A percentile compares a stretch with the other conserved stretches of the same genome.
Evolutionary conservation across 176 grass and related monocot species (phyloP).

Genomic region (Eragrostis nindensis): DNA sequence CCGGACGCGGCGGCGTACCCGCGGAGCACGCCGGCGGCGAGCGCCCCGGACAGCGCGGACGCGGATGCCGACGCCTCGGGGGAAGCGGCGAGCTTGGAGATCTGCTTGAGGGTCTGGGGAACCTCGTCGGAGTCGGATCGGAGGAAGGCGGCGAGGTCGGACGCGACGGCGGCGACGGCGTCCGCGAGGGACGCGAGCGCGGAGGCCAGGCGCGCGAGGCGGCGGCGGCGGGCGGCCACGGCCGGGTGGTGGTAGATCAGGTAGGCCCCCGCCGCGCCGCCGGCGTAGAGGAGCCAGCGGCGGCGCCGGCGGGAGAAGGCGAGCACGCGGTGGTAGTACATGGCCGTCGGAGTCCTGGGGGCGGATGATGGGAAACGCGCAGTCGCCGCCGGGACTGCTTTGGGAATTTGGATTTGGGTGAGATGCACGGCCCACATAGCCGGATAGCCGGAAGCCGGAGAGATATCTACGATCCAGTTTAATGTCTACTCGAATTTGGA

Average conservation of each 20-base stretch:
- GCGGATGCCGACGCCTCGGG: conserved; percentile 52
- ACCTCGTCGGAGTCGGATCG: conserved; percentile 54
- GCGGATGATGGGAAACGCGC: conserved; percentile 17
- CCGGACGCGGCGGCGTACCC: conserved; percentile 30
- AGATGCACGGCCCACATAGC: not conserved
- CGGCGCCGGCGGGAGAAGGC: conserved; percentile 54
- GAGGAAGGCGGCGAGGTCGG: conserved; percentile 56
- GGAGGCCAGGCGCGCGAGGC: conserved; percentile 50
- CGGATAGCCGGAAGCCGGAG: no score
- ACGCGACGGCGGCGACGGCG: conserved; percentile 50
- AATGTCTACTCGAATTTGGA: not conserved
- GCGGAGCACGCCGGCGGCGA: conserved; percentile 57
- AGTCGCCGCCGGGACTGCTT: not conserved
- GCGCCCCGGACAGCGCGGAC: conserved; percentile 59
- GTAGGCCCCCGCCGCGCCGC: conserved; percentile 32
- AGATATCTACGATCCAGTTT: not conserved
- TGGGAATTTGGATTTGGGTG: not conserved
- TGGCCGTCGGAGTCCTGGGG: conserved; percentile 21
- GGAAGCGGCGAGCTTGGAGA: conserved; percentile 62
- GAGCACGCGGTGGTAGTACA: conserved; percentile 32
- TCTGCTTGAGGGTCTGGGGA: conserved; percentile 54
- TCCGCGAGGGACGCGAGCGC: conserved; percentile 56
- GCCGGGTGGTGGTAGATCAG: conserved; percentile 68
- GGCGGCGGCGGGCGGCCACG: conserved; percentile 48
- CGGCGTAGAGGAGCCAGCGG: conserved; percentile 45